These are phyloP conservation scores for Trichoderma sp. DNA, from an alignment of 2,329 filamentous ascomycete genomes.

Conservation along the genomic window DNA sequence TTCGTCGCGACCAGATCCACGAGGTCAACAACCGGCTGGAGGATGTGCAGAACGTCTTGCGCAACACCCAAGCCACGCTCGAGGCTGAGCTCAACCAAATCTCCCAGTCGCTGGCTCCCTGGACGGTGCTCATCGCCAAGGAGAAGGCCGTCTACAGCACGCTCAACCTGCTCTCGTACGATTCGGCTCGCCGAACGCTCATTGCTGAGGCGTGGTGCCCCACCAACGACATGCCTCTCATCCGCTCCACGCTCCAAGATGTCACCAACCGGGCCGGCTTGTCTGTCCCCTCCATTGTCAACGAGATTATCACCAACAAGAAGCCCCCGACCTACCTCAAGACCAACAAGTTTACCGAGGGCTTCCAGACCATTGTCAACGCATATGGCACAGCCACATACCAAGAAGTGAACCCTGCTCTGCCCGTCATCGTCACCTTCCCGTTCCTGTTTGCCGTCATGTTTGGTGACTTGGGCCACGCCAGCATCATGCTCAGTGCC, in stretches of 20 bases:
- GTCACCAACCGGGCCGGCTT: slow-evolving; percentile 94
- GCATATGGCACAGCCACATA: slow-evolving; percentile 98
- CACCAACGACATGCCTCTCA: slow-evolving; percentile 81
- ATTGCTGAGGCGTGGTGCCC: slow-evolving; percentile 98
- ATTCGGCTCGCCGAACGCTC: slow-evolving; percentile 89
- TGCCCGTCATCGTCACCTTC: slow-evolving; percentile 95
- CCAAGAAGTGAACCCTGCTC: slow-evolving; percentile 91
- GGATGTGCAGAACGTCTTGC: slow-evolving; percentile 87
- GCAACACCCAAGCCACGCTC: slow-evolving; percentile 91
- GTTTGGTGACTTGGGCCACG: slow-evolving; percentile 98
- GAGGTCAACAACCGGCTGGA: slow-evolving; percentile 92
- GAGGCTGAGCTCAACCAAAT: slow-evolving; percentile 93
- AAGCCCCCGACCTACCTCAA: slow-evolving; percentile 96
- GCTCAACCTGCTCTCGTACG: slow-evolving; percentile 94
- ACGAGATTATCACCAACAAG: slow-evolving; percentile 95
- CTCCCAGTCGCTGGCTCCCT: slow-evolving; percentile 84
- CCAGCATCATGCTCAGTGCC: slow-evolving; percentile 79
- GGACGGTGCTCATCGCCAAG: slow-evolving; percentile 97
- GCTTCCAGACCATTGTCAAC: slow-evolving; percentile 98
- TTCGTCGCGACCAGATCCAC: slow-evolving; percentile 91
- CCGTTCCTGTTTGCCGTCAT: slow-evolving; percentile 99
- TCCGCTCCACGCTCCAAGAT: slow-evolving; percentile 91
- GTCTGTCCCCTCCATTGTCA: slow-evolving; percentile 97
- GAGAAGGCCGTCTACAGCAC: slow-evolving; percentile 98
- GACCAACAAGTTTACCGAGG: slow-evolving; percentile 97